Conservation (phyloP, 257 asterid species). For the Lantana camara region DNA sequence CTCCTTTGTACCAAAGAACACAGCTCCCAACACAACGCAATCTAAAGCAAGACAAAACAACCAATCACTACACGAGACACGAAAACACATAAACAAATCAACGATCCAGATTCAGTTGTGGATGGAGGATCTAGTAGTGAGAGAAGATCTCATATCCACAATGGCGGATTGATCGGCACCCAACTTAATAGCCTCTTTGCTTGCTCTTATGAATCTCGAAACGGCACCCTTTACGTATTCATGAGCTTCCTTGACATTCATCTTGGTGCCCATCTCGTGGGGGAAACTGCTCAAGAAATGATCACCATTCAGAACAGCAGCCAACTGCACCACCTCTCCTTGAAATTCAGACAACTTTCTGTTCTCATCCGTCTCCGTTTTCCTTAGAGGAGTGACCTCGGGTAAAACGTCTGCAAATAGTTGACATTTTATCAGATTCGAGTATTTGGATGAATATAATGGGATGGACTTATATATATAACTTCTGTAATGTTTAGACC, state of each 20-base stretch:
- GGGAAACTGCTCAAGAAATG: slow-evolving; percentile 67
- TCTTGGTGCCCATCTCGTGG: slow-evolving; percentile 51
- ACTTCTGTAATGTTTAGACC: not conserved
- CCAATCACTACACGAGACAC: not conserved
- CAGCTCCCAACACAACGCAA: not conserved
- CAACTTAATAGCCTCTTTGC: slow-evolving; percentile 70
- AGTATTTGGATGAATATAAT: not conserved
- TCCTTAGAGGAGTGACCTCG: slow-evolving; percentile 57
- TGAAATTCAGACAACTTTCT: slow-evolving; percentile 70
- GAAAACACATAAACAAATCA: not conserved
- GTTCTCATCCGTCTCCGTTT: slow-evolving; percentile 42
- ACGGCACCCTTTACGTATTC: slow-evolving; percentile 63
- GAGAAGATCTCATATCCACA: slow-evolving; percentile 81
- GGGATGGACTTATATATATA: not conserved
- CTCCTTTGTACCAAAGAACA: not conserved
- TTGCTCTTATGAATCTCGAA: slow-evolving; percentile 71
- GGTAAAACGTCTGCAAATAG: slow-evolving; percentile 59
- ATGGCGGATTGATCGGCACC: slow-evolving; percentile 71
- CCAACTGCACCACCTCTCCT: slow-evolving; percentile 70
- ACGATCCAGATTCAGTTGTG: slow-evolving; percentile 29
- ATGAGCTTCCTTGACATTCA: slow-evolving; percentile 70
- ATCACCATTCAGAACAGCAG: slow-evolving; percentile 71
- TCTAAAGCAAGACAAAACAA: not conserved
- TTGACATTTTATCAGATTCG: not conserved
- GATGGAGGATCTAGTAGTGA: slow-evolving; percentile 62